Conservation (phyloP, 2,329 filamentous ascomycete genomes). For the Pestalotiopsis sp. region DNA sequence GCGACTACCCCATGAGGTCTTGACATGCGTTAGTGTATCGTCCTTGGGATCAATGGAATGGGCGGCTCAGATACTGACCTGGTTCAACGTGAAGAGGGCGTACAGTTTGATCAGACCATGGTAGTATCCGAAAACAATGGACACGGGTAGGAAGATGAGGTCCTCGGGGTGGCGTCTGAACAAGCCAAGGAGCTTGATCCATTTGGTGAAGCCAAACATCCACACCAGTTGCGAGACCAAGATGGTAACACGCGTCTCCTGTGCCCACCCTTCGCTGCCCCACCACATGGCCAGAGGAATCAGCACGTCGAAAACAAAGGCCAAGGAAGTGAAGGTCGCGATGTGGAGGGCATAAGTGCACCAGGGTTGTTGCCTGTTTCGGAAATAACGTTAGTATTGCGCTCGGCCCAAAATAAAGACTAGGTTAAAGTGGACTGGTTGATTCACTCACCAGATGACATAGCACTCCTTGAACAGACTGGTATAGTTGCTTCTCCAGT, state of each 20-base stretch:
- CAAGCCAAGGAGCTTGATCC: conserved; percentile 85
- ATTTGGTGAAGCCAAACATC: conserved; percentile 83
- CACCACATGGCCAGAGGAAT: conserved; percentile 71
- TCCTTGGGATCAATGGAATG: not conserved
- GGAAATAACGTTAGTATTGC: not conserved
- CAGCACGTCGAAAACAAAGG: conserved; percentile 75
- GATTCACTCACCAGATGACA: conserved; percentile 79
- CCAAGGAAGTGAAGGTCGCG: conserved; percentile 88
- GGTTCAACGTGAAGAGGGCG: conserved; percentile 78
- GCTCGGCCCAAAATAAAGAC: not conserved
- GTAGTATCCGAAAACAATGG: conserved; percentile 87
- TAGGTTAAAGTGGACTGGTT: conserved; percentile 27
- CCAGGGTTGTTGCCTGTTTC: conserved; percentile 72
- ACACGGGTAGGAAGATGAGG: conserved; percentile 78
- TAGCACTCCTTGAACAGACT: conserved; percentile 82
- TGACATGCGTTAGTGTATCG: conserved; percentile 18
- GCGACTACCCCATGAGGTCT: conserved; percentile 96
- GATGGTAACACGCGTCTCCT: conserved; percentile 56
- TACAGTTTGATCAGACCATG: conserved; percentile 93
- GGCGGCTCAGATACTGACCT: conserved; percentile 58
- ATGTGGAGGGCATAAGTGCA: conserved; percentile 91
- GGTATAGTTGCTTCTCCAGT: conserved; percentile 96
- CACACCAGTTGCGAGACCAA: conserved; percentile 64
- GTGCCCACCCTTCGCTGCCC: conserved; percentile 64
- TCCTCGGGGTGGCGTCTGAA: conserved; percentile 85